Evolutionary conservation across 306 rosid genomes (phyloP).

Genomic region (Casuarina equisetifolia): DNA sequence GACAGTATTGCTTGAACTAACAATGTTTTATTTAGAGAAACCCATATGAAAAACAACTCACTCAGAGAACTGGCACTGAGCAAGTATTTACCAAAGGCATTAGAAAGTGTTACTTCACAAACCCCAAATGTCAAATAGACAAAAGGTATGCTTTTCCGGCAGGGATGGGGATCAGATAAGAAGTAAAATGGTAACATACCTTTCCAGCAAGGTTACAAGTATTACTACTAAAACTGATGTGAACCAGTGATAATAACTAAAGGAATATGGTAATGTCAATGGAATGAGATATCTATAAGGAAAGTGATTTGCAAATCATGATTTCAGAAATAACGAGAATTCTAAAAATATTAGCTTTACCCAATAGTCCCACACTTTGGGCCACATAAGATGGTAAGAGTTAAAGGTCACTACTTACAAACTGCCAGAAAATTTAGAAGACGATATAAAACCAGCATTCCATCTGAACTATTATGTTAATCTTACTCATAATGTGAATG

Average conservation of each 20-base stretch:
- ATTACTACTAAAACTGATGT: neutral
- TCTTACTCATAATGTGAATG: neutral
- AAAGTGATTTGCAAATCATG: neutral
- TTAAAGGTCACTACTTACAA: neutral
- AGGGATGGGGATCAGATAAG: no score
- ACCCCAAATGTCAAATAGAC: neutral
- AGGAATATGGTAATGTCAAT: neutral
- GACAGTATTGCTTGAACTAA: neutral
- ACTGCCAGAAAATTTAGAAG: neutral
- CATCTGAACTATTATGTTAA: neutral
- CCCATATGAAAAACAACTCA: neutral
- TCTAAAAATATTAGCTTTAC: neutral
- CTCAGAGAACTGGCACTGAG: neutral
- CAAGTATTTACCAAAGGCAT: conserved; percentile 4
- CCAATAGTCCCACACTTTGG: neutral
- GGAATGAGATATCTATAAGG: neutral
- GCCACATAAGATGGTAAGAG: neutral
- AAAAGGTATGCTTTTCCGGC: no score
- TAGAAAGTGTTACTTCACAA: neutral
- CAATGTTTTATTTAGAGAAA: neutral
- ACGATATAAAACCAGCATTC: neutral
- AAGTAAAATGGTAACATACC: no score
- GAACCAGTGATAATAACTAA: neutral
- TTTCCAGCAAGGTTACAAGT: no score
- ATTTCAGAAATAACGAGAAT: neutral